Evolutionary conservation across 257 asterid species (phyloP).

Genomic region (Scutellaria barbata): DNA sequence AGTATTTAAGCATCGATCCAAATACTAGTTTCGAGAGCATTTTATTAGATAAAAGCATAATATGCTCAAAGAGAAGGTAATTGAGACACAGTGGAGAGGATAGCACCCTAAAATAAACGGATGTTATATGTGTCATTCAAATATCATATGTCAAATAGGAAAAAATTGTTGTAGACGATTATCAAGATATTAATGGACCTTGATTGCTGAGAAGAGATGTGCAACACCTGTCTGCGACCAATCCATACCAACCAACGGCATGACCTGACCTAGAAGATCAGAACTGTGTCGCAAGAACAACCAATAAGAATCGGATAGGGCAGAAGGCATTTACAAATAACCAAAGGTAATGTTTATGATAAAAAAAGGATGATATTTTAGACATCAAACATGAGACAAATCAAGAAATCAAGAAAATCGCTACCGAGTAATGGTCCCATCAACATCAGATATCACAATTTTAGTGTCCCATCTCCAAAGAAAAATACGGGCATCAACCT

Average conservation of each 20-base stretch:
- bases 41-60: background rate
- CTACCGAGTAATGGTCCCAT: constrained; percentile 96
- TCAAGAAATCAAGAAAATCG: constrained; percentile 28
- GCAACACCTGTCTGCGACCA: constrained; percentile 97
- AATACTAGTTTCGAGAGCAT: constrained; percentile 6
- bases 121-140: too few relatives aligned
- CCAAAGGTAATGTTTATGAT: background rate
- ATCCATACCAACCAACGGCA: constrained; percentile 99
- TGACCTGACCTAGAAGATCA: constrained; percentile 92
- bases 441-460: constrained; percentile 95
- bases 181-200: constrained; percentile 52
- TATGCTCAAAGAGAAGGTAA: background rate
- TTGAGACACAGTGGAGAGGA: background rate
- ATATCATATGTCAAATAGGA: background rate
- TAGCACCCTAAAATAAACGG: background rate
- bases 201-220: constrained; percentile 95
- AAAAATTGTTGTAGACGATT: background rate
- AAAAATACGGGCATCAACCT: constrained; percentile 93
- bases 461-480: constrained; percentile 91
- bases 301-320: constrained; percentile 14
- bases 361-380: background rate
- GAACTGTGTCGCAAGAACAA: constrained; percentile 55
- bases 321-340: background rate
- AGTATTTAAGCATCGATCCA: constrained; percentile 10
- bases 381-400: constrained; percentile 16